phyloP scores from a whole-genome alignment of 805 yeast species.

The Candida odintsovae region DNA sequence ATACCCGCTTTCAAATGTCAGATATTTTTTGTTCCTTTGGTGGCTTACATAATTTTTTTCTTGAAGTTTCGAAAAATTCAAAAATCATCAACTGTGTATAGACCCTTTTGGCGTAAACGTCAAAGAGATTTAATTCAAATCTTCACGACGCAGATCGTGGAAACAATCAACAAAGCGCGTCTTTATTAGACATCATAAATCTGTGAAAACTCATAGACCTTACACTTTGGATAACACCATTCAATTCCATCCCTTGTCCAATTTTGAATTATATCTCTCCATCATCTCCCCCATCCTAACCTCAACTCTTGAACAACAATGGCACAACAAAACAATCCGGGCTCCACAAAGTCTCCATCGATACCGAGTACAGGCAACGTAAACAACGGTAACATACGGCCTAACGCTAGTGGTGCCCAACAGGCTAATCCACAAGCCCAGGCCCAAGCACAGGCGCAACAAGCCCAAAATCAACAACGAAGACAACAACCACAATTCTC shows the following conservation, averaged over 20 bases:
- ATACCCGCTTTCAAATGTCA: neutral
- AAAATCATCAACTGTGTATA: neutral
- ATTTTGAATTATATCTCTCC: neutral
- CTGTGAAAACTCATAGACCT: neutral
- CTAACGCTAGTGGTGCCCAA: neutral
- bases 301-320: neutral
- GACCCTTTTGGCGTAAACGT: no score
- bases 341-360: neutral
- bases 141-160: neutral
- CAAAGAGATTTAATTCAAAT: neutral
- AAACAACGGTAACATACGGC: slow-evolving; percentile 1
- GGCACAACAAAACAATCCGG: slow-evolving; percentile 3
- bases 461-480: slow-evolving; percentile 17
- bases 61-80: neutral
- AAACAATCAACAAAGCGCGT: neutral
- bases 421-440: neutral
- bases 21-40: neutral
- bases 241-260: neutral
- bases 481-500: slow-evolving; percentile 43
- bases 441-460: slow-evolving; percentile 4
- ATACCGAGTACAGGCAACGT: neutral
- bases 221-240: neutral
- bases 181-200: neutral
- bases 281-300: neutral
- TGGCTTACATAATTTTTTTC: neutral